phyloP scores from a whole-genome alignment of 1,139 yeast genomes.

The Scheffersomyces stambukii region DNA sequence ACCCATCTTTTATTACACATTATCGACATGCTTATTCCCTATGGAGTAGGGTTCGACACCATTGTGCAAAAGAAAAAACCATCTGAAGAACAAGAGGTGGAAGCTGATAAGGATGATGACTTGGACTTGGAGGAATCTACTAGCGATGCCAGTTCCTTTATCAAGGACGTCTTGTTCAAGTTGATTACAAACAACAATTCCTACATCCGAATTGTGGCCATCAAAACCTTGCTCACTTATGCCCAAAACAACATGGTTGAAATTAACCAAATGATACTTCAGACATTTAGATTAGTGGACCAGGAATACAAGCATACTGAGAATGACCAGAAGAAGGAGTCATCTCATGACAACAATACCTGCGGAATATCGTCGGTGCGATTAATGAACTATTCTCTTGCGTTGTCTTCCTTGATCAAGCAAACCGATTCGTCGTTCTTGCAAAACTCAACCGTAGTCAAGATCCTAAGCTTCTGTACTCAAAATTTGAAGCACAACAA shows the following conservation, averaged over 20 bases:
- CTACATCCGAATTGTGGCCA: conserved; percentile 35
- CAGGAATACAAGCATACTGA: conserved; percentile 26
- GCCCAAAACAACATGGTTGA: conserved; percentile 31
- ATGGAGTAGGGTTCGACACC: conserved; percentile 33
- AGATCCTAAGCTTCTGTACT: conserved; percentile 45
- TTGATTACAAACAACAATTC: conserved; percentile 31
- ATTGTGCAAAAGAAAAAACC: conserved; percentile 6
- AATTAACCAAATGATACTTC: conserved; percentile 33
- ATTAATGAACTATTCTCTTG: conserved; percentile 32
- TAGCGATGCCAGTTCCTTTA: conserved; percentile 22
- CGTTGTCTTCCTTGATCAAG: conserved; percentile 35
- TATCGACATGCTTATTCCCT: conserved; percentile 32
- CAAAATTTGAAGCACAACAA: conserved; percentile 41
- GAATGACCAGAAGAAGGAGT: conserved; percentile 8
- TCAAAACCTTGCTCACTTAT: conserved; percentile 29
- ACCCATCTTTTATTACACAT: conserved; percentile 26
- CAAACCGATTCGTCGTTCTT: conserved; percentile 34
- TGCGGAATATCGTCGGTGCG: conserved; percentile 20
- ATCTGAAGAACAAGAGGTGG: conserved; percentile 5
- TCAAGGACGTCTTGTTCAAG: conserved; percentile 28
- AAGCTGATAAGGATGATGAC: conserved; percentile 11
- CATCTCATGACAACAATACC: conserved; percentile 22
- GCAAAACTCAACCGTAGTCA: conserved; percentile 41
- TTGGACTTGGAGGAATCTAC: conserved; percentile 13
- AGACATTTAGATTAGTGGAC: conserved; percentile 29